Percentiles rank a stretch among this genome's conserved stretches.
phyloP scores from a whole-genome alignment of 2,329 filamentous ascomycete genomes.

The Lecanicillium sp. region DNA sequence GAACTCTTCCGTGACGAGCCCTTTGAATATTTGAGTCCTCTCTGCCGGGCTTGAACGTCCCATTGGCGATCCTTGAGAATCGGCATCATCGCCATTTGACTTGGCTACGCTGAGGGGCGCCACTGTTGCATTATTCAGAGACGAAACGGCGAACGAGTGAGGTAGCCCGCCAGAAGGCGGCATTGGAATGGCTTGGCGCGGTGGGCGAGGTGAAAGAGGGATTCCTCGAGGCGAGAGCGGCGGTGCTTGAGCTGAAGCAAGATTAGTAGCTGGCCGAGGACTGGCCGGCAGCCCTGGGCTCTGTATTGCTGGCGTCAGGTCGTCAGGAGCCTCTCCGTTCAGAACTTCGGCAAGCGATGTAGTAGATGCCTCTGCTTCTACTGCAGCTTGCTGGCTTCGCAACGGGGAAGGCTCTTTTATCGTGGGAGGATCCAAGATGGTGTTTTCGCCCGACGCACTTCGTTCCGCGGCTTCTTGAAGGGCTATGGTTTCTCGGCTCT shows the following conservation, averaged over 20 bases:
- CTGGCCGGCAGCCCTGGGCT: constrained; percentile 54
- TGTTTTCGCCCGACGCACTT: constrained; percentile 64
- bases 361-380: constrained; percentile 29
- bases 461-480: constrained; percentile 59
- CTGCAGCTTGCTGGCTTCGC: constrained; percentile 21
- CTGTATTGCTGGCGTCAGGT: constrained; percentile 35
- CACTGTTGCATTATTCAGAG: constrained; percentile 6
- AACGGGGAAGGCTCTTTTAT: constrained; percentile 29
- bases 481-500: constrained; percentile 61
- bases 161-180: constrained; percentile 58
- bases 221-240: constrained; percentile 56
- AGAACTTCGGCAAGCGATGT: constrained; percentile 47
- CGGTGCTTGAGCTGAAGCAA: constrained; percentile 50
- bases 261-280: constrained; percentile 46
- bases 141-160: constrained; percentile 35
- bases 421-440: constrained; percentile 18
- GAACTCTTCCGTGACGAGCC: constrained; percentile 77
- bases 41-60: constrained; percentile 30
- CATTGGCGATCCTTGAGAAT: constrained; percentile 16
- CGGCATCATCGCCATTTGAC: constrained; percentile 22
- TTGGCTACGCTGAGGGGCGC: constrained; percentile 6
- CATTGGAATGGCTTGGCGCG: constrained; percentile 64
- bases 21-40: constrained; percentile 57
- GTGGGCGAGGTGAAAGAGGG: constrained; percentile 63
- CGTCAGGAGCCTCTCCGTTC: constrained; percentile 26